Evolutionary conservation across 2,329 filamentous ascomycete genomes (phyloP).

Genomic region (Xylaria sp.): DNA sequence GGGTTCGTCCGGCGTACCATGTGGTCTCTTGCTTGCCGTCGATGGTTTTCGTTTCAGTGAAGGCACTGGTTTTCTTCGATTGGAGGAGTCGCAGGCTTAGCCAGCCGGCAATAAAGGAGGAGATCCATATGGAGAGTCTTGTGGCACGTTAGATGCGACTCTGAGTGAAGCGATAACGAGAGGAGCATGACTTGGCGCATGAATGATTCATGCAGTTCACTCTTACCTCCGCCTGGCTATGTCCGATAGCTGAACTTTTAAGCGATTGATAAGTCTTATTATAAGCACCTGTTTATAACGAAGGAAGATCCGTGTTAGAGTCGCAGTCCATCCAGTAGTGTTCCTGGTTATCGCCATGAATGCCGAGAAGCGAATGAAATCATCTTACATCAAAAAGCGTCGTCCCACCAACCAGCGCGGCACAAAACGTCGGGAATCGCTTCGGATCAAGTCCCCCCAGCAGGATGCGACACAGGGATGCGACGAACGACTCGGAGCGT

Average conservation of each 20-base stretch:
- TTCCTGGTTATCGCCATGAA: not conserved
- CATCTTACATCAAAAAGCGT: constrained; percentile 53
- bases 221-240: constrained; percentile 33
- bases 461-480: constrained; percentile 40
- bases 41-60: constrained; percentile 37
- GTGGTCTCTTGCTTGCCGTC: constrained; percentile 26
- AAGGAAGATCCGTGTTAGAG: too few relatives aligned
- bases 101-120: constrained; percentile 55
- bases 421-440: constrained; percentile 59
- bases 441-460: constrained; percentile 48
- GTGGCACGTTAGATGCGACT: constrained; percentile 19
- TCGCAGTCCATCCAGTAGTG: too few relatives aligned
- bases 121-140: constrained; percentile 53
- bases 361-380: not conserved
- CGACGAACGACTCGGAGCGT: constrained; percentile 29
- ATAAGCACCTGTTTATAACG: constrained; percentile 21
- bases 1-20: constrained; percentile 60
- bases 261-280: constrained; percentile 24
- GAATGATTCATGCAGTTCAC: not conserved
- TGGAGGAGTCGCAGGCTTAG: constrained; percentile 53
- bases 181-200: not conserved
- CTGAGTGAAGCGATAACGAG: not conserved
- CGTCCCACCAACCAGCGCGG: constrained; percentile 53
- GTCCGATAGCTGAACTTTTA: constrained; percentile 22
- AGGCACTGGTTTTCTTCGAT: constrained; percentile 44